Evolutionary conservation across 208 protist species (phyloP), one percentile per base, ranked within the genome.

Genomic region (Trichomonas vaginalis): DNA sequence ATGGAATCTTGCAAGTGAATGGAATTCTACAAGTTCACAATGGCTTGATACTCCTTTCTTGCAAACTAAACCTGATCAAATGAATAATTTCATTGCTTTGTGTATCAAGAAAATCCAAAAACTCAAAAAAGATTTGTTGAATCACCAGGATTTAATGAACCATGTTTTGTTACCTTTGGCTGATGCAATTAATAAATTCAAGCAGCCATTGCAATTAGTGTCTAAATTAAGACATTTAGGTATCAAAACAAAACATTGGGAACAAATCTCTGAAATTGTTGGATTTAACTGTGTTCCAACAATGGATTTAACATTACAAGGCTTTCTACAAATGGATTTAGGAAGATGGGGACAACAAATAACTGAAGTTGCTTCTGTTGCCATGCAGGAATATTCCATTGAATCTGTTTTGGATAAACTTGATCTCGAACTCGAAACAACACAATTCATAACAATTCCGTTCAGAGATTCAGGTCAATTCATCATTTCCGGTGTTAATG

Each of bases 361-460:
- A 46, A 90, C 98, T 42, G 98, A 98, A 90, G 98, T 99, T 86
- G 98, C 98, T 95, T 97, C 97, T 0, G 96, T 97, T 47, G 99
- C 99, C 42, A 98, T 97, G 17, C 98, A 99, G 96, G 99, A 99
- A 97, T 98, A 98, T 96, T 98, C 98, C 82, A 98, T 99, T 97
- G 98, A 99, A 97, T 97, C 98, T 96, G 97, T 98, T 95, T 98
- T 99, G 80, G 98, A 98, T 96, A 98, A 98, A 97, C 98, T 99
- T 61, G 95, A 96, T 90, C 90, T 95, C 0, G 95, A 96, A n/a
- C 98, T 97, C 96, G 37, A 88, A 61, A 80, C 47, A 45, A 23
- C 12, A 39, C 37, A 95, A 47, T 79, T 95, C 49, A 35, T 79
- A 35, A 80, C 51, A 47, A 37, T 39, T 8, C 47, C 61, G 35